Conservation (phyloP, 2,329 filamentous ascomycete species). For the Penicillium brasilianum region DNA sequence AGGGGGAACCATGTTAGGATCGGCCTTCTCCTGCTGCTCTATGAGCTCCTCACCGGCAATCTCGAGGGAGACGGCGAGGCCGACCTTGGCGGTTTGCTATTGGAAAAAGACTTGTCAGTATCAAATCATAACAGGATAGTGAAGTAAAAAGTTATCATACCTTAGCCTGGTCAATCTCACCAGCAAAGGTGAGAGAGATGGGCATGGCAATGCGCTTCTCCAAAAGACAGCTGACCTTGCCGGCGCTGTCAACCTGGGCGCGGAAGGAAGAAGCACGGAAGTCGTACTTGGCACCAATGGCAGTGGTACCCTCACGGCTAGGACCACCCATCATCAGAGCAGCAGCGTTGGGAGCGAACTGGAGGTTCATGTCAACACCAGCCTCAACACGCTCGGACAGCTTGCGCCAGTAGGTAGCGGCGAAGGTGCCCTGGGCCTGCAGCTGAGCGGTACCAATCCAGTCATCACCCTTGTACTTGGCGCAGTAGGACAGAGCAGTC, state of each 20-base stretch:
- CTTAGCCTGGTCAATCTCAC: conserved; percentile 94
- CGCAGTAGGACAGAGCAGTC: conserved; percentile 85
- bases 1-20: conserved; percentile 52
- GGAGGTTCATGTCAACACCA: conserved; percentile 90
- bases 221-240: conserved; percentile 87
- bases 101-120: conserved; percentile 20
- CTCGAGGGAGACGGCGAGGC: conserved; percentile 91
- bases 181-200: conserved; percentile 91
- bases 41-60: conserved; percentile 82
- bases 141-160: conserved; percentile 62
- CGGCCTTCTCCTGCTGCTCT: conserved; percentile 73
- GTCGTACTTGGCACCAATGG: conserved; percentile 95
- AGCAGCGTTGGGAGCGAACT: conserved; percentile 69
- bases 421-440: conserved; percentile 84
- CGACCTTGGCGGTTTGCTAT: conserved; percentile 93
- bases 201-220: conserved; percentile 96
- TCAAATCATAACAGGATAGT: not conserved
- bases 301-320: conserved; percentile 86
- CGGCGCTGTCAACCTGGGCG: conserved; percentile 92
- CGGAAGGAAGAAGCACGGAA: conserved; percentile 95
- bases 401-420: conserved; percentile 90
- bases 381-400: conserved; percentile 95
- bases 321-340: conserved; percentile 76
- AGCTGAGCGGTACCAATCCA: conserved; percentile 94
- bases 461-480: conserved; percentile 85